phyloP scores from a whole-genome alignment of 177 flowering plant genomes.

The Tripterygium wilfordii region DNA sequence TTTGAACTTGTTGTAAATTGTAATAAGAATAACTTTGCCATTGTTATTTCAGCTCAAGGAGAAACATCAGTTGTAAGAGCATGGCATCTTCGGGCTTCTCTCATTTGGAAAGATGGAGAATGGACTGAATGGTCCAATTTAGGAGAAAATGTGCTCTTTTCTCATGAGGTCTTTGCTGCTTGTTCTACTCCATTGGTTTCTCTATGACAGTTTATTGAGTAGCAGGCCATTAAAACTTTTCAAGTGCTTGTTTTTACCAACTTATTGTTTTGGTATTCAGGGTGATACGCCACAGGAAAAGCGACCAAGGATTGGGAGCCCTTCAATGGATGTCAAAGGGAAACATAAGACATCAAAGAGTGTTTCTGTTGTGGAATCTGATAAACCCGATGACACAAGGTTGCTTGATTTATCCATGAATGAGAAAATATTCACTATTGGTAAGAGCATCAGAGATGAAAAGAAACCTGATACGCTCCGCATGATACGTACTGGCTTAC shows the following conservation, averaged over 20 bases:
- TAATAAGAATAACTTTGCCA: background rate
- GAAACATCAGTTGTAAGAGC: conserved; percentile 55
- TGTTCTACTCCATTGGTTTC: background rate
- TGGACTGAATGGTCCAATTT: conserved; percentile 47
- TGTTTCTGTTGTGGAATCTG: conserved; percentile 22
- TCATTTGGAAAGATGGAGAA: too few relatives aligned
- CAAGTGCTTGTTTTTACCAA: too few relatives aligned
- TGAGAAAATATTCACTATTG: conserved; percentile 64
- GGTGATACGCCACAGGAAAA: conserved; percentile 71
- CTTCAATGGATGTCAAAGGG: conserved; percentile 30
- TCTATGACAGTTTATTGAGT: too few relatives aligned
- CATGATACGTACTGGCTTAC: conserved; percentile 55
- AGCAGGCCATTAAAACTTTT: too few relatives aligned
- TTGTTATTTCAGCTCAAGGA: conserved; percentile 52
- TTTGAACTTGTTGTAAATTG: too few relatives aligned
- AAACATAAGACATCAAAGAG: conserved; percentile 27
- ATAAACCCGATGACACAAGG: conserved; percentile 34
- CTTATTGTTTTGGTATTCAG: too few relatives aligned
- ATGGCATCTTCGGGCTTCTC: conserved; percentile 82
- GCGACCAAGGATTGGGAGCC: conserved; percentile 47
- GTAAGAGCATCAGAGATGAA: conserved; percentile 44
- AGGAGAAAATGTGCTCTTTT: conserved; percentile 16
- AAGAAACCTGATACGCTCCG: conserved; percentile 34
- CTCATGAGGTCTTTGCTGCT: conserved; percentile 41
- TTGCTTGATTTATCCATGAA: conserved; percentile 39